These are phyloP conservation scores for Tricholoma flavovirens DNA, from an alignment of 768 basidiomycete species.

Conservation along the genomic window DNA sequence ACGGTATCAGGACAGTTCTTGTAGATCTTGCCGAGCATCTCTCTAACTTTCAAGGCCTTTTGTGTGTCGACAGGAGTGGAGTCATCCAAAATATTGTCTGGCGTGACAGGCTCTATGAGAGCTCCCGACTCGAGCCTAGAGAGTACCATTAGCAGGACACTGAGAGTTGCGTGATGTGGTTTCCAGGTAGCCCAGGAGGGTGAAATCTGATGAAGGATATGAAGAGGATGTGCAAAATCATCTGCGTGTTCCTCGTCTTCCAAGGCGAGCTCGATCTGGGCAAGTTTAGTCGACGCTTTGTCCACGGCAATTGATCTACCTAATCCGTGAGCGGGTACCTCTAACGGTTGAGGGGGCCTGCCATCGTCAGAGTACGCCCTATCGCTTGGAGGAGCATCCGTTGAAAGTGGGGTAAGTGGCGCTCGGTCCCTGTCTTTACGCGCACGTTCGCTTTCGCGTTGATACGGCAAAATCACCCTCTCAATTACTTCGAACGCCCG, in stretches of 20 bases:
- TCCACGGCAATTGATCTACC: constrained; percentile 21
- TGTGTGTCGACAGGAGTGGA: constrained; percentile 12
- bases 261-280: constrained; percentile 10
- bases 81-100: constrained; percentile 20
- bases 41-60: constrained; percentile 28
- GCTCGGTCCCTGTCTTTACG: constrained; percentile 20
- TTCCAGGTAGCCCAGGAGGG: constrained; percentile 64
- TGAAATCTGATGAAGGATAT: constrained; percentile 55
- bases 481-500: constrained; percentile 83
- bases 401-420: constrained; percentile 37
- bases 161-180: constrained; percentile 48
- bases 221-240: constrained; percentile 56
- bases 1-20: constrained; percentile 45
- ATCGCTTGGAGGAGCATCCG: constrained; percentile 23
- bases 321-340: constrained; percentile 11
- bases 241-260: constrained; percentile 16
- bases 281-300: constrained; percentile 10
- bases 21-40: constrained; percentile 42
- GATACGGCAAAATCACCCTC: constrained; percentile 62
- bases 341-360: constrained; percentile 20
- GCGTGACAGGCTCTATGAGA: constrained; percentile 36
- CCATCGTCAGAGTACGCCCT: constrained; percentile 15
- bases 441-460: constrained; percentile 24
- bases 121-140: constrained; percentile 45
- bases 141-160: constrained; percentile 41